Base-by-base conservation (phyloP, 2,329 filamentous ascomycete genomes). In the Ploettnerulaceae sp. region DNA sequence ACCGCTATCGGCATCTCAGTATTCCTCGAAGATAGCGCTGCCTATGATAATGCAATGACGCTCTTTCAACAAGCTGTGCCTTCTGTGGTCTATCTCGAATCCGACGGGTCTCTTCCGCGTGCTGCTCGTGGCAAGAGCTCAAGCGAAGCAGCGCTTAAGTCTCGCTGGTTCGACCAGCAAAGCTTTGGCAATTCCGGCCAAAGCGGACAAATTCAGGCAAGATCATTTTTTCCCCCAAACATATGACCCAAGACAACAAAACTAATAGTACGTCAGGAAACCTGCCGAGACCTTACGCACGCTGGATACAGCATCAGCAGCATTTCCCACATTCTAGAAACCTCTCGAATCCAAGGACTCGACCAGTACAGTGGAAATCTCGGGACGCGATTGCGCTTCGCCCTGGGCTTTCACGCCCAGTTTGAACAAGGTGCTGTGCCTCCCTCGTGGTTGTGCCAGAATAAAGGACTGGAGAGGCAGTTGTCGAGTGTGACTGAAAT, bases 311-410 rank as follows among this genome's bases (percentile, higher is more conserved):
- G 51, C 11, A 51, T 64, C n/a, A 41, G 51, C 3, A 58, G 53
- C 14, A 62, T 63, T 31, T 51, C 58, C 1, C 61, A 64, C 35
- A 50, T 63, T n/a, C 53, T 58, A 5, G 58, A 63, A 45, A 61
- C 58, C 3, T 54, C 58, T 3, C 48, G 57, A 5, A 63, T 63
- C 14, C 61, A 64, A 43, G 59, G 58, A 3, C 43, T 42, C 7
- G 58, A 63, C 49, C 51, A 59, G 5, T 61, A 54, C 21, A 41
- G 28, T 9, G 47, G 42, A 11, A 56, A 59, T 20, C 34, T 55
- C 7, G 59, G 58, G 1, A 54, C 36, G 2, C 42, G 61, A 25
- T 45, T 62, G 8, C 45, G 44, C 18, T 55, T 54, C 33, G 57
- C 45, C 2, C 37, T 62, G 1, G 58, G 47, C 9, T 58, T 63